phyloP scores from a whole-genome alignment of 257 asterid genomes.

The Nicotiana knightiana region DNA sequence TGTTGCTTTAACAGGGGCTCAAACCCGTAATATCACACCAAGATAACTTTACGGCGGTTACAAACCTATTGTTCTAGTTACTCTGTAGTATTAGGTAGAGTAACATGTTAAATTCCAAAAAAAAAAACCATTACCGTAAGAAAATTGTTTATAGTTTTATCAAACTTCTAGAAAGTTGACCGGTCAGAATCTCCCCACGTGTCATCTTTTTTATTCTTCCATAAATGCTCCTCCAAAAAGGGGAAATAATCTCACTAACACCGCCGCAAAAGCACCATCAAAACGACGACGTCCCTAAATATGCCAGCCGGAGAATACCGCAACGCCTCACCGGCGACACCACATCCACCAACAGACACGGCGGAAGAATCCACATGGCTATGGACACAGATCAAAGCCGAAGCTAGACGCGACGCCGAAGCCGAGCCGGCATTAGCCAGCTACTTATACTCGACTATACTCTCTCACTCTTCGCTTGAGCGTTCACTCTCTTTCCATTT shows the following conservation, averaged over 20 bases:
- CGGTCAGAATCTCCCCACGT: not conserved
- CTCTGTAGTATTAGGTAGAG: too few species aligned
- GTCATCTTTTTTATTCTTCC: not conserved
- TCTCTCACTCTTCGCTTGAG: conserved; percentile 77
- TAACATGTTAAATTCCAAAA: not conserved
- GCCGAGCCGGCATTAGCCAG: conserved; percentile 89
- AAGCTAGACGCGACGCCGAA: conserved; percentile 82
- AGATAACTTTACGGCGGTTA: too few species aligned
- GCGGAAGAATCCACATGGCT: conserved; percentile 60
- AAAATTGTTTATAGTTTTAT: not conserved
- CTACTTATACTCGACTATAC: conserved; percentile 73
- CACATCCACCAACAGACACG: conserved; percentile 38
- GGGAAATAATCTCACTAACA: not conserved
- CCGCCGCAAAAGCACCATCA: not conserved
- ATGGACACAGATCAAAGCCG: conserved; percentile 67
- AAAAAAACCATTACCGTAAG: too few species aligned
- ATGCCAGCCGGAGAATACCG: conserved; percentile 66
- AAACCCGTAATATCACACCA: too few species aligned
- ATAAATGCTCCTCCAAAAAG: not conserved
- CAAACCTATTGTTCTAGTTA: too few species aligned
- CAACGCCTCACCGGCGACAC: conserved; percentile 30
- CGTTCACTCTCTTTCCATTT: conserved; percentile 81
- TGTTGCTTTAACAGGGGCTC: too few species aligned
- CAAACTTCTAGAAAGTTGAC: not conserved
- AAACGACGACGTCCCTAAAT: conserved; percentile 20